Evolutionary conservation across 2,329 filamentous ascomycete species (phyloP).

Genomic region (Exophiala sideris): DNA sequence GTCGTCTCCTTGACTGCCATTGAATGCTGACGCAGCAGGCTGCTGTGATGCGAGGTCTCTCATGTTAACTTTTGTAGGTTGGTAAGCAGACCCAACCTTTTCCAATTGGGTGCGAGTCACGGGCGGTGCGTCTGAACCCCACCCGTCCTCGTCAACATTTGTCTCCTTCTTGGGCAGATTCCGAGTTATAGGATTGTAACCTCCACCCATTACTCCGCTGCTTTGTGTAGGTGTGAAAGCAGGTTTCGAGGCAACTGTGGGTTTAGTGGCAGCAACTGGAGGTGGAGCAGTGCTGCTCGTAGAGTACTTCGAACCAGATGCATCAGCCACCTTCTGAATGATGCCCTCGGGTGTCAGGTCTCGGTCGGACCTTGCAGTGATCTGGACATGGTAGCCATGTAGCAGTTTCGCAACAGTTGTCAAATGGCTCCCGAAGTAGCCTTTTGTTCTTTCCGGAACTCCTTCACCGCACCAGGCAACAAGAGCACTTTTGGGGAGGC

Average conservation of each 20-base stretch:
- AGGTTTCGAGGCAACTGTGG: conserved; percentile 77
- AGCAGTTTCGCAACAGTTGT: conserved; percentile 86
- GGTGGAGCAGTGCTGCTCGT: conserved; percentile 59
- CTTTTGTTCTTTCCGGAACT: conserved; percentile 96
- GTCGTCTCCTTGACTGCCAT: conserved; percentile 47
- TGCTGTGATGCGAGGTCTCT: conserved; percentile 75
- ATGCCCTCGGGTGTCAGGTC: conserved; percentile 86
- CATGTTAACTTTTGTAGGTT: conserved; percentile 94
- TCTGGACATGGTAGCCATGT: conserved; percentile 95
- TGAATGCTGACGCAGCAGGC: conserved; percentile 59
- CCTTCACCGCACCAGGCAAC: conserved; percentile 97
- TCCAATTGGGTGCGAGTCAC: conserved; percentile 82
- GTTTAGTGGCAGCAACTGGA: conserved; percentile 50
- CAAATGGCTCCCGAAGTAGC: conserved; percentile 95
- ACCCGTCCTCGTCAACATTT: conserved; percentile 75
- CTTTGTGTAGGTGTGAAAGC: conserved; percentile 78
- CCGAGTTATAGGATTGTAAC: conserved; percentile 63
- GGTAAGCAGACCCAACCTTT: conserved; percentile 88
- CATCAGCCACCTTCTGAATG: conserved; percentile 88
- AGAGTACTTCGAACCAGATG: conserved; percentile 92
- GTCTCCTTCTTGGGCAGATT: conserved; percentile 45
- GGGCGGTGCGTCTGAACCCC: conserved; percentile 91
- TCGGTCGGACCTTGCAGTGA: conserved; percentile 86
- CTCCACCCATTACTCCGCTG: conserved; percentile 46
- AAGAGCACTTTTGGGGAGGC: conserved; percentile 84